Conservation (phyloP, 495 filamentous ascomycete species). For the Aspergillus bridgeri region DNA sequence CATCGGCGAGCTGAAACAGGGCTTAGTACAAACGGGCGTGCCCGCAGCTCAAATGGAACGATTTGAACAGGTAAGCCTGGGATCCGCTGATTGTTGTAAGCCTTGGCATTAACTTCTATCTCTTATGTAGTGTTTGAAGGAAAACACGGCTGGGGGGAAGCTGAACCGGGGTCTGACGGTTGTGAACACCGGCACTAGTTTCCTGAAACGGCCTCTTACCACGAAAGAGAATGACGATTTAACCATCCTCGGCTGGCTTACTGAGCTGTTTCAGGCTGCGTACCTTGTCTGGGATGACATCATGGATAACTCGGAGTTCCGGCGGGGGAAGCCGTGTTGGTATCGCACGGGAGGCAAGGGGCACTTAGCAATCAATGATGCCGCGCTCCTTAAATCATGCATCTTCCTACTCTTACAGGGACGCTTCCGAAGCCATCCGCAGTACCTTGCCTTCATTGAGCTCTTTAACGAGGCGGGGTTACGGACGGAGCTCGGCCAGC, state of each 20-base stretch:
- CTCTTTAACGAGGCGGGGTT: slow-evolving; percentile 91
- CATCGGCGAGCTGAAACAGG: no score
- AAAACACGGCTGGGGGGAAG: no score
- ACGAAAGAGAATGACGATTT: slow-evolving; percentile 79
- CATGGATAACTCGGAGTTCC: slow-evolving; percentile 92
- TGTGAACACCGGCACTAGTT: slow-evolving; percentile 81
- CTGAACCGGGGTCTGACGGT: slow-evolving; percentile 98
- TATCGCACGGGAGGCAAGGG: slow-evolving; percentile 83
- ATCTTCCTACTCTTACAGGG: slow-evolving; percentile 93
- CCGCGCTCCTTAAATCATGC: slow-evolving; percentile 86
- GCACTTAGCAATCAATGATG: slow-evolving; percentile 95
- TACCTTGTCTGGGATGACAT: slow-evolving; percentile 98
- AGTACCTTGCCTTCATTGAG: slow-evolving; percentile 87
- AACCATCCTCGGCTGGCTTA: slow-evolving; percentile 89
- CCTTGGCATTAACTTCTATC: no score
- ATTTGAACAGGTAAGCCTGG: no score
- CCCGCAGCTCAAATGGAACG: no score
- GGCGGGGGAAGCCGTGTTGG: slow-evolving; percentile 92
- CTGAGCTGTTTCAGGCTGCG: slow-evolving; percentile 96
- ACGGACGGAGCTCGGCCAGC: slow-evolving; percentile 92
- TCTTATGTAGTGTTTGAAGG: no score
- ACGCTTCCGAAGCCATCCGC: slow-evolving; percentile 77
- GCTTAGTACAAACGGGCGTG: no score
- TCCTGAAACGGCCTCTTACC: slow-evolving; percentile 67
- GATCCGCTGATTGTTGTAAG: no score